Evolutionary conservation across 352 stramenopile species (phyloP), one percentile per base, ranked within the genome.

Genomic region (Globisporangium cylindrosporum): DNA sequence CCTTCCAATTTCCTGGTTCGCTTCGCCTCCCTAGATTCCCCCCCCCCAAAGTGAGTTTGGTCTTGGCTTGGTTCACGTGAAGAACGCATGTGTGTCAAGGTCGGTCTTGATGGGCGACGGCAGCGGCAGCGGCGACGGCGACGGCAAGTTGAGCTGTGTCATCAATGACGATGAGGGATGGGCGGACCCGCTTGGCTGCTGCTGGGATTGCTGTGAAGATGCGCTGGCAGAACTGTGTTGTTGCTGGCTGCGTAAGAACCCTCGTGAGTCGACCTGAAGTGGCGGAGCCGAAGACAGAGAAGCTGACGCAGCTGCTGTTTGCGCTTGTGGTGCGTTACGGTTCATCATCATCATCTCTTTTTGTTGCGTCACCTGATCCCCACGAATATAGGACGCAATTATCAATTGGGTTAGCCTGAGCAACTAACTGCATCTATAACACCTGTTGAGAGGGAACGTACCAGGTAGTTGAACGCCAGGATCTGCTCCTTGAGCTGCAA

Each of bases 401-500:
- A 29, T 3, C 27, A 29, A 29, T 29, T 29, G 27, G 27, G 27
- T 29, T 29, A 29, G 27, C 27, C 27, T 29, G 27, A 29, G 27
- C 27, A 29, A 29, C 27, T 29, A 29, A 29, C 27, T 29, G 27
- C 27, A 29, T 29, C 27, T 29, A 3, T 1, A 29, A 29, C 27
- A 29, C 27, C 27, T 29, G 3, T 38, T 38, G 36, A 24, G 2
- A 53, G 27, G 1, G 8, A 20, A 41, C 68, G 53, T 80, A 97
- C 91, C 34, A 98, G 74, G 68, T 97, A 97, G 75, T 98, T 98
- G 72, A 97, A 98, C 9, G 89, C 82, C 18, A 93, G 68, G 64
- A 97, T 94, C 69, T 98, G 92, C 58, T 98, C 92, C 70, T 94
- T 93, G 8, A 98, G 79, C 67, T 92, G 82, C 15, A 97, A 75